A percentile compares a stretch with the other conserved stretches of the same genome.
Evolutionary conservation across 2,329 filamentous ascomycete genomes (phyloP).

Genomic region (Amauroascus niger): DNA sequence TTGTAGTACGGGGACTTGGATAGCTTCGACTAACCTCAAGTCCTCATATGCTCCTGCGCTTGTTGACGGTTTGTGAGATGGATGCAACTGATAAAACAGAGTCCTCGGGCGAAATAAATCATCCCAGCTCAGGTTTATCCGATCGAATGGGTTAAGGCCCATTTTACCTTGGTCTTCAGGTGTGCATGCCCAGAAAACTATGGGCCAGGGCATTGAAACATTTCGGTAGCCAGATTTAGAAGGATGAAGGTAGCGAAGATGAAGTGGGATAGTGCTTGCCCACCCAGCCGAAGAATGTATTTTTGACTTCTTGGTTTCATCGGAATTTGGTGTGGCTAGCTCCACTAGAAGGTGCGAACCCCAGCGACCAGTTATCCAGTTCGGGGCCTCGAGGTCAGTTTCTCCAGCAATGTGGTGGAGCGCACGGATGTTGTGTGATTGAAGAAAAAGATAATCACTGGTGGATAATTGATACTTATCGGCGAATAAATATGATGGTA

Average conservation of each 20-base stretch:
- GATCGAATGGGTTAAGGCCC: conserved; percentile 71
- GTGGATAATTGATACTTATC: conserved; percentile 72
- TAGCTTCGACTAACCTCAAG: conserved; percentile 41
- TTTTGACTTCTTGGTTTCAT: conserved; percentile 5
- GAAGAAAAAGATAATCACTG: conserved; percentile 55
- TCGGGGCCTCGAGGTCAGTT: conserved; percentile 82
- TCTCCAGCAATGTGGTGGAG: conserved; percentile 62
- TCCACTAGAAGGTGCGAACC: conserved; percentile 70
- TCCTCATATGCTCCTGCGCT: neutral
- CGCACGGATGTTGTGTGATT: conserved; percentile 65
- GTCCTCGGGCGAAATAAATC: conserved; percentile 65
- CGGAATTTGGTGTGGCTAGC: conserved; percentile 47
- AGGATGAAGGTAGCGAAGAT: conserved; percentile 71
- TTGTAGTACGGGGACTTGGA: conserved; percentile 58
- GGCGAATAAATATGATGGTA: conserved; percentile 71
- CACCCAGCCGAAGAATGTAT: conserved; percentile 17
- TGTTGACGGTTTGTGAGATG: conserved; percentile 30
- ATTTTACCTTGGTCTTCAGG: conserved; percentile 51
- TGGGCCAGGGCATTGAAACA: conserved; percentile 64
- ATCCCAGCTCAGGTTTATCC: conserved; percentile 77
- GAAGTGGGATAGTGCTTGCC: conserved; percentile 57
- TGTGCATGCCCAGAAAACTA: conserved; percentile 82
- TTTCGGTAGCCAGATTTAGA: conserved; percentile 45
- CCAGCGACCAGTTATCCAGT: conserved; percentile 67
- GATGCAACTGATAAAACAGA: conserved; percentile 69